Conservation (phyloP, 2,329 filamentous ascomycete genomes). For the Scedosporium minutisporum region DNA sequence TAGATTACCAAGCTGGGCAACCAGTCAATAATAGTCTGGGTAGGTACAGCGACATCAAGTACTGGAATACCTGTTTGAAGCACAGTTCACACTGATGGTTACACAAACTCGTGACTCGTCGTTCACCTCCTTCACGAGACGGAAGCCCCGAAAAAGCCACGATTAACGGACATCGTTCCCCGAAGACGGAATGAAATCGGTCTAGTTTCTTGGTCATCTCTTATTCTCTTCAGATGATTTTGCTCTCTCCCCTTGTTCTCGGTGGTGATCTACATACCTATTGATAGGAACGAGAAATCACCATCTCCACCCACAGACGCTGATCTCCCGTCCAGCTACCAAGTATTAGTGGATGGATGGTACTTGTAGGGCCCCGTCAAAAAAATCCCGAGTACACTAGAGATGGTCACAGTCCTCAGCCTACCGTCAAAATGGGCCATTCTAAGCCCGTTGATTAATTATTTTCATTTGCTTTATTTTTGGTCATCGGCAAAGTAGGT, state of each 20-base stretch:
- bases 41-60: too few relatives aligned
- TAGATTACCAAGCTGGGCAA: too few relatives aligned
- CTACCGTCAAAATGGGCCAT: not conserved
- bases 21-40: too few relatives aligned
- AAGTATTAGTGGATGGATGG: too few relatives aligned
- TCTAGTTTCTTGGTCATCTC: too few relatives aligned
- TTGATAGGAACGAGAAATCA: not conserved
- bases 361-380: not conserved
- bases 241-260: not conserved
- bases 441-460: not conserved
- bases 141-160: not conserved
- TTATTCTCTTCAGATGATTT: not conserved
- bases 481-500: not conserved
- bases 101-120: not conserved
- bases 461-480: not conserved
- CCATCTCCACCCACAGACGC: not conserved
- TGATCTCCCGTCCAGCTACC: not conserved
- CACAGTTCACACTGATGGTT: not conserved
- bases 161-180: not conserved
- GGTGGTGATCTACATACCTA: not conserved
- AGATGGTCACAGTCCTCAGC: not conserved
- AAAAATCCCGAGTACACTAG: not conserved
- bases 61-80: too few relatives aligned
- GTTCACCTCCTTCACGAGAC: not conserved
- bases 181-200: too few relatives aligned